Evolutionary conservation across 1,284 basidiomycete genomes (phyloP).

Genomic region (Cutaneotrichosporon mucoides): DNA sequence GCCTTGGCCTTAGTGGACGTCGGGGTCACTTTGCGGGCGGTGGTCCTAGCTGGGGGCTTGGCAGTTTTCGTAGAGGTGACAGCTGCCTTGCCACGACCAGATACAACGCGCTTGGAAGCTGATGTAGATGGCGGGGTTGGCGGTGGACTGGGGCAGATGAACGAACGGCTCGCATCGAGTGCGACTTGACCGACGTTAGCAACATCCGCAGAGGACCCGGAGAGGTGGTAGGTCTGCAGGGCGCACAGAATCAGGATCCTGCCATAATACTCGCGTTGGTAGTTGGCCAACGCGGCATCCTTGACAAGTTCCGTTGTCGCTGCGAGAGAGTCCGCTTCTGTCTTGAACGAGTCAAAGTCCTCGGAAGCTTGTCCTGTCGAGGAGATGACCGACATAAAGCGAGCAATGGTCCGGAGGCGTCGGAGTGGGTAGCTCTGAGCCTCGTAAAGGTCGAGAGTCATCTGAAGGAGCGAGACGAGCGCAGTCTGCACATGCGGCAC

Average conservation of each 20-base stretch:
- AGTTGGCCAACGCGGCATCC: conserved; percentile 18
- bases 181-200: conserved; percentile 18
- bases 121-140: neutral
- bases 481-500: conserved; percentile 26
- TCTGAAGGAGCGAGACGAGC: conserved; percentile 24
- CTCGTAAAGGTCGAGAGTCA: conserved; percentile 31
- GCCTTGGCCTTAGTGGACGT: neutral
- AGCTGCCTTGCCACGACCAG: conserved; percentile 1
- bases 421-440: conserved; percentile 29
- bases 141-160: conserved; percentile 24
- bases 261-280: conserved; percentile 27
- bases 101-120: neutral
- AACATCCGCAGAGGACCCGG: conserved; percentile 20
- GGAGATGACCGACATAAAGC: conserved; percentile 16
- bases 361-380: conserved; percentile 21
- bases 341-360: conserved; percentile 18
- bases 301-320: conserved; percentile 11
- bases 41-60: neutral
- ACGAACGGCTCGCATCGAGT: conserved; percentile 20
- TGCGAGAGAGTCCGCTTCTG: conserved; percentile 1
- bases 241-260: conserved; percentile 22
- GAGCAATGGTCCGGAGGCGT: conserved; percentile 21
- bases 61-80: neutral
- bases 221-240: conserved; percentile 29
- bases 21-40: neutral